Base-by-base conservation (phyloP, 75 land plant genomes). In the Pinus tabuliformis region DNA sequence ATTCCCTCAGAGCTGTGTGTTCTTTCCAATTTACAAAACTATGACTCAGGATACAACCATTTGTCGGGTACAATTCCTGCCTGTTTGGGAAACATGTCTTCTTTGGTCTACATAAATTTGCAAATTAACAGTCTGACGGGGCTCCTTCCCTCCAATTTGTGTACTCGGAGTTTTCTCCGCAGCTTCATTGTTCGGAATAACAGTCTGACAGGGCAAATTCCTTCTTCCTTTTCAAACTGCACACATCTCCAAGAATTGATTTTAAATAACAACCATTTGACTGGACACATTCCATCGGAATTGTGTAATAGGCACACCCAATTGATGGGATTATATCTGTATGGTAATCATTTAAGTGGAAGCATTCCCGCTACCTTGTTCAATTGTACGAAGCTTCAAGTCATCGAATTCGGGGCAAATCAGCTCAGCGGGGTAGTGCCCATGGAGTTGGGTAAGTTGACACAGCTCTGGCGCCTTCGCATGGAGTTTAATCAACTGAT, bases 241-340 rank as follows among this genome's bases (percentile, higher is more conserved):
- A 63, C 80, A 28, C 56, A 0, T 82, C 85, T n/a, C 59, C 76
- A 6, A 64, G 28, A 57, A 9, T 33, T 85, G 4, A 37, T 5
- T 39, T 39, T 39, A 39, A 39, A 5, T 39, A 0, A 4, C 42
- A 39, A 39, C 6, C 6, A 39, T 5, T 39, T 39, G 6, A 39
- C 42, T 39, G 42, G 6, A 4, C 42, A 39, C 42, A 39, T 85
- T 15, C 85, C 85, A 3, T 3, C 15, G 5, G 66, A 63, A 1
- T 63, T 57, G 30, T 57, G 36, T 17, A 56, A 21, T 62, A 13
- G 7, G 30, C 20, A 36, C 9, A 74, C 17, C 17, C 15, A 11
- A 33, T 30, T 33, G 13, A 3, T 4, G 4, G 16, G 0, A 63
- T 16, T 79, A 9, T 52, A 49, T 42, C 49, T 80, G 2, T 22